Evolutionary conservation across 1,139 yeast genomes (phyloP).

Genomic region (Yamadazyma songkhlaensis): DNA sequence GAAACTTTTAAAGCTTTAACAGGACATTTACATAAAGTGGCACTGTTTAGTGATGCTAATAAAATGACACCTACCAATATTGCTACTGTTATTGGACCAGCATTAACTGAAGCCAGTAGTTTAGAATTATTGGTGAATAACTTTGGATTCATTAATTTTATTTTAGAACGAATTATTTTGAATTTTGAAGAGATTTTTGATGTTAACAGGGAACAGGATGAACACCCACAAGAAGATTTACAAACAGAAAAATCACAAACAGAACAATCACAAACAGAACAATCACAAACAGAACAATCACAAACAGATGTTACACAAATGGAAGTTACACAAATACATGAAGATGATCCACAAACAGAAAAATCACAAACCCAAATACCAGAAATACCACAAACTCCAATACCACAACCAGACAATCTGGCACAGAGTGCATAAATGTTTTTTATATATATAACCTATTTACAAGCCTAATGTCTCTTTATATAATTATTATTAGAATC

Average conservation of each 20-base stretch:
- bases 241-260: no score
- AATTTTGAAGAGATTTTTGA: slow-evolving; percentile 42
- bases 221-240: slow-evolving; percentile 3
- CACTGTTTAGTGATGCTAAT: slow-evolving; percentile 57
- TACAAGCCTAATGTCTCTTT: slow-evolving; percentile 32
- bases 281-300: no score
- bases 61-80: slow-evolving; percentile 78
- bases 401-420: no score
- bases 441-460: no score
- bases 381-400: no score
- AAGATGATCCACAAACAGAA: no score
- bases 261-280: no score
- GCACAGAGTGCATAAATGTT: no score
- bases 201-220: no score
- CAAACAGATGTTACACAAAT: no score
- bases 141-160: slow-evolving; percentile 55
- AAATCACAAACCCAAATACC: no score
- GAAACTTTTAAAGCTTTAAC: slow-evolving; percentile 65
- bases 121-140: slow-evolving; percentile 48
- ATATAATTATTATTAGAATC: slow-evolving; percentile 34
- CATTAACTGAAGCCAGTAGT: slow-evolving; percentile 56
- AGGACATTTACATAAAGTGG: slow-evolving; percentile 64
- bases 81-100: slow-evolving; percentile 73
- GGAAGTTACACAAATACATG: no score
- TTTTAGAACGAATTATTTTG: slow-evolving; percentile 49